These are phyloP conservation scores for Pseudozyma pruni DNA, from an alignment of 1,284 basidiomycete genomes.

Conservation along the genomic window DNA sequence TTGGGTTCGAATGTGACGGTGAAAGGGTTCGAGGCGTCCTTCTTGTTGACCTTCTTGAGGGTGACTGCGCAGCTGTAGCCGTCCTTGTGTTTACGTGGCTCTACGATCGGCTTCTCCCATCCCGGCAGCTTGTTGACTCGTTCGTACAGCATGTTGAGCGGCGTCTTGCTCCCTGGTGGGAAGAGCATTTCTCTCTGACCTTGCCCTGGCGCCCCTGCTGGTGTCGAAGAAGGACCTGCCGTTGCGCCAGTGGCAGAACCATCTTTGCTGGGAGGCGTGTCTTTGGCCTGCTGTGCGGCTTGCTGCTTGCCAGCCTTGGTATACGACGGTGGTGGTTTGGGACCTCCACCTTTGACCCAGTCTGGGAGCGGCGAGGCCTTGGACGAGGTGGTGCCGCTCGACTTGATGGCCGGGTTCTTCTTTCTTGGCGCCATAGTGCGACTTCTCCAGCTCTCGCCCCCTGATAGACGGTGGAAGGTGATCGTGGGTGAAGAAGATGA, in stretches of 20 bases:
- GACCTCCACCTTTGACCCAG: constrained; percentile 64
- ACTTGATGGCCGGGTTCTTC: constrained; percentile 64
- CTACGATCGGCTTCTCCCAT: constrained; percentile 64
- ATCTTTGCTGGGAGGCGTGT: constrained; percentile 6
- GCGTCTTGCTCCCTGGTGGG: constrained; percentile 67
- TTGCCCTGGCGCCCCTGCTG: constrained; percentile 4
- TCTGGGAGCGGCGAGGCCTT: constrained; percentile 66
- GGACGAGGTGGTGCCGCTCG: constrained; percentile 63
- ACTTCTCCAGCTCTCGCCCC: too few relatives aligned
- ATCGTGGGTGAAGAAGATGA: too few relatives aligned
- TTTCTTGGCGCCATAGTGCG: constrained; percentile 59
- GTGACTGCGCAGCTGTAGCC: constrained; percentile 62
- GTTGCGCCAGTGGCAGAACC: background rate
- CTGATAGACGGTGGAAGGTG: background rate
- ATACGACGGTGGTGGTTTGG: constrained; percentile 56
- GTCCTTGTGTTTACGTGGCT: constrained; percentile 51
- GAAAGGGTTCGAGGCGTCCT: constrained; percentile 59
- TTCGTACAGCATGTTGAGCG: constrained; percentile 67
- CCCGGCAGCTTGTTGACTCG: constrained; percentile 61
- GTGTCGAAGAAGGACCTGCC: constrained; percentile 1
- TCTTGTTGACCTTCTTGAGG: constrained; percentile 64
- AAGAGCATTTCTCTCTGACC: constrained; percentile 56
- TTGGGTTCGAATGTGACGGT: constrained; percentile 63
- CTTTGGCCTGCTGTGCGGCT: constrained; percentile 22
- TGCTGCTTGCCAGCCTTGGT: constrained; percentile 48